Conservation (phyloP, 352 stramenopile species). For the Sclerospora graminicola region DNA sequence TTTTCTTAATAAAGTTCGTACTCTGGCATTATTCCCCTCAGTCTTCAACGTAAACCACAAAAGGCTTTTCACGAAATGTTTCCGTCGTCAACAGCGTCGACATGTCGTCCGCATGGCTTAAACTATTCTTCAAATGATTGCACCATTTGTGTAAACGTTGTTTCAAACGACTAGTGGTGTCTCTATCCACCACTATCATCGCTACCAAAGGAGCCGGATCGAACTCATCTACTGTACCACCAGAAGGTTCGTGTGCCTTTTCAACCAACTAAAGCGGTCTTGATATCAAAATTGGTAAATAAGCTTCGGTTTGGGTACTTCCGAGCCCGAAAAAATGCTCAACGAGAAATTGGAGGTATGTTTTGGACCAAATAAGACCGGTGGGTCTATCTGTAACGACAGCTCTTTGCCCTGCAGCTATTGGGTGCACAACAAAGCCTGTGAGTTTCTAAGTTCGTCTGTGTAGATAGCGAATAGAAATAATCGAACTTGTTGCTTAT, state of each 20-base stretch:
- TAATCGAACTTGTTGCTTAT: no score
- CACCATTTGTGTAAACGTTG: slow-evolving; percentile 15
- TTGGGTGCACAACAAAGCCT: no score
- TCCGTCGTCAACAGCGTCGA: no score
- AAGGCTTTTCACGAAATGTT: slow-evolving; percentile 47
- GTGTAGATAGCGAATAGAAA: no score
- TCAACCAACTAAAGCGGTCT: slow-evolving; percentile 13
- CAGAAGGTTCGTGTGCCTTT: slow-evolving; percentile 12
- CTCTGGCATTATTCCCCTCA: slow-evolving; percentile 65
- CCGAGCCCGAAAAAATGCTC: slow-evolving; percentile 52
- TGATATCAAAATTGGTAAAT: slow-evolving; percentile 58
- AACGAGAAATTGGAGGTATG: slow-evolving; percentile 51
- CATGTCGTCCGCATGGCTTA: no score
- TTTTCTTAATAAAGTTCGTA: slow-evolving; percentile 41
- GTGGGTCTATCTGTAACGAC: slow-evolving; percentile 54
- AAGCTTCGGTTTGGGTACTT: slow-evolving; percentile 43
- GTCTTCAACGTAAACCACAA: slow-evolving; percentile 75
- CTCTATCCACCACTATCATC: no score
- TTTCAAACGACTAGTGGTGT: slow-evolving; percentile 9
- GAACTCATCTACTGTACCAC: slow-evolving; percentile 13
- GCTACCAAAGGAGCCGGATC: slow-evolving; percentile 53
- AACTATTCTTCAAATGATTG: neutral
- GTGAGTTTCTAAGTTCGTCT: no score
- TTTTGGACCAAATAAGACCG: slow-evolving; percentile 43
- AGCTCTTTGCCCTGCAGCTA: no score